Evolutionary conservation across 1,139 yeast species (phyloP), one percentile per base, ranked within the genome.

Genomic region (Lodderomyces beijingensis): DNA sequence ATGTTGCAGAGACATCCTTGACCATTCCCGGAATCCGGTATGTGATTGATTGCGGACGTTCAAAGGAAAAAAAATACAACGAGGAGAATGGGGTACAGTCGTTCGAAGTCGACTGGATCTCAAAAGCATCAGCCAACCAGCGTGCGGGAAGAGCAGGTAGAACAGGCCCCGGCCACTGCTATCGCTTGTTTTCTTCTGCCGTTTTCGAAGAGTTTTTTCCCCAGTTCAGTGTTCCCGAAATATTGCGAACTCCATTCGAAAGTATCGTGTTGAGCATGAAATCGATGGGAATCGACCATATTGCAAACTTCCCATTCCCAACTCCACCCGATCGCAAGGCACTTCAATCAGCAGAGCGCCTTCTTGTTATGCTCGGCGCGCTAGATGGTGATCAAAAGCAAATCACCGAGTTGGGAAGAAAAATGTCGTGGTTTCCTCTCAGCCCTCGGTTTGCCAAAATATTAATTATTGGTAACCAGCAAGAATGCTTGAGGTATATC

Each of bases 111-210:
- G 86, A 79, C 37, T 93, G 97, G 97, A 70, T 91, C 10, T 83
- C 95, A 25, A 88, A 93, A 49, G 98, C 99, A 1, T 84, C 95
- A 37, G 93, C 98, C 0, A 93, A 79, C 43, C 99, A 93, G 65
- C 74, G 98, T 62, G 63, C 95, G 22, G 98, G 98, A 58, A 82
- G 99, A 71, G 98, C 99, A 32, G 99, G 98, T 53, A 84, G 99
- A 74, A 91, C 97, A 0, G 98, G 98, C 0, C 97, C 98, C 0
- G 99, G 99, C 35, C 98, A 93, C 51, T 87, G 96, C 55, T 93
- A 93, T 55, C 68, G 98, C 39, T 60, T 93, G 15, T 93, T 70
- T 49, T 89, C 98, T 0, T 89, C 97, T n/a, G 98, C 98, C 0
- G 85, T 93, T 6, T 93, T 71, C 54, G 97, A 91, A 51, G 75